Conservation (phyloP, 495 filamentous ascomycete genomes). For the Aspergillus panamensis region DNA sequence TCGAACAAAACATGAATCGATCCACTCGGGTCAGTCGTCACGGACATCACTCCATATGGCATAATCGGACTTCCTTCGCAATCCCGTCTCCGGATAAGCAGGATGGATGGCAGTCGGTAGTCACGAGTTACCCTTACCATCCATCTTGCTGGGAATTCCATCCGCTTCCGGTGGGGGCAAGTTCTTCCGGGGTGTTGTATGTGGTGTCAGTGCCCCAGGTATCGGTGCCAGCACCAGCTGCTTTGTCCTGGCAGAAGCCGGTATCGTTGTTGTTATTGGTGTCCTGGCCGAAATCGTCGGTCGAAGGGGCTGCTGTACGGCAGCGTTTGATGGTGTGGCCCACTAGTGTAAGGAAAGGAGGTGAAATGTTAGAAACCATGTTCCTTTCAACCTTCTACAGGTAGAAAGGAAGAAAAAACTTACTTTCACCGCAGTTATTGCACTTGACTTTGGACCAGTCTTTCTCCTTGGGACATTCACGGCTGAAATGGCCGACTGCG, state of each 20-base stretch:
- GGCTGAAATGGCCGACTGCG: constrained; percentile 61
- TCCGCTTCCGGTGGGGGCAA: constrained; percentile 1
- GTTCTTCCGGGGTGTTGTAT: constrained; percentile 2
- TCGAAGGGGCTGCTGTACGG: constrained; percentile 26
- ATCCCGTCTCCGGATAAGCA: background rate
- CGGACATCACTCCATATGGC: background rate
- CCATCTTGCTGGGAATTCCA: background rate
- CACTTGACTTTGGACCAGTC: constrained; percentile 77
- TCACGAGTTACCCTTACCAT: background rate
- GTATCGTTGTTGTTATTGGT: constrained; percentile 6
- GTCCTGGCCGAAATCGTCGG: constrained; percentile 1
- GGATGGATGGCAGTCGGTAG: background rate
- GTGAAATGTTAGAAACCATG: background rate
- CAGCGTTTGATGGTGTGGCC: constrained; percentile 67
- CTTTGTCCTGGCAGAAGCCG: background rate
- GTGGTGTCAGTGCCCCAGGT: constrained; percentile 12
- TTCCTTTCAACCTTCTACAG: too few relatives aligned
- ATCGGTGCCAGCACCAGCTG: constrained; percentile 1
- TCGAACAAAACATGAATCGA: background rate
- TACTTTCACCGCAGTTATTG: constrained; percentile 67
- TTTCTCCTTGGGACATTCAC: constrained; percentile 72
- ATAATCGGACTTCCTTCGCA: background rate
- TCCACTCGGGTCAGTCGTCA: background rate
- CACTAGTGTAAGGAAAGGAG: constrained; percentile 36
- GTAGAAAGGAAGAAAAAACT: constrained; percentile 18